A percentile compares a stretch with the other conserved stretches of the same genome.
These are phyloP conservation scores for Globisporangium uncinulatum DNA, from an alignment of 352 stramenopile species.

Conservation along the genomic window DNA sequence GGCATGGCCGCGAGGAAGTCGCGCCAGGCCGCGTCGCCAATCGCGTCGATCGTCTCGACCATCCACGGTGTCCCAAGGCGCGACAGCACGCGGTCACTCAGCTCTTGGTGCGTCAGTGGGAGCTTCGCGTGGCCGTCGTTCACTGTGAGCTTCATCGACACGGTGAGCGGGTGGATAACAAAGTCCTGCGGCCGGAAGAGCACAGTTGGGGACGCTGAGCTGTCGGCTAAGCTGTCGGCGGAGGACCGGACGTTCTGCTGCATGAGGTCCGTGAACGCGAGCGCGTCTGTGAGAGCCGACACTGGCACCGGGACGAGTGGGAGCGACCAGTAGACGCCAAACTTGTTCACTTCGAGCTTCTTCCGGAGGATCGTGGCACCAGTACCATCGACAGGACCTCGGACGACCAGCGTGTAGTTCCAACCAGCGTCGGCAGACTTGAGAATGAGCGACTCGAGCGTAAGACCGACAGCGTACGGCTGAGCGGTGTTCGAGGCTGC, in stretches of 20 bases:
- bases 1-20: slow-evolving; percentile 74
- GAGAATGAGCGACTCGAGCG: slow-evolving; percentile 73
- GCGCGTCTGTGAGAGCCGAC: slow-evolving; percentile 38
- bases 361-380: slow-evolving; percentile 55
- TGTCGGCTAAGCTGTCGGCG: slow-evolving; percentile 2
- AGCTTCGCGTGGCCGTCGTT: slow-evolving; percentile 78
- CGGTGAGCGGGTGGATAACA: slow-evolving; percentile 62
- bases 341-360: slow-evolving; percentile 78
- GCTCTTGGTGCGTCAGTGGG: slow-evolving; percentile 69
- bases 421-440: slow-evolving; percentile 76
- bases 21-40: slow-evolving; percentile 58
- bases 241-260: slow-evolving; percentile 50
- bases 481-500: slow-evolving; percentile 30
- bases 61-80: slow-evolving; percentile 75
- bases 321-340: slow-evolving; percentile 77
- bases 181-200: slow-evolving; percentile 57
- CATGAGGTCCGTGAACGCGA: slow-evolving; percentile 65
- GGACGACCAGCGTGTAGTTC: slow-evolving; percentile 82
- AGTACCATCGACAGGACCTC: slow-evolving; percentile 14
- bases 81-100: slow-evolving; percentile 64
- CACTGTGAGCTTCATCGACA: slow-evolving; percentile 76
- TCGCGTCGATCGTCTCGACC: slow-evolving; percentile 66
- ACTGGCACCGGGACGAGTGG: slow-evolving; percentile 37
- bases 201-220: slow-evolving; percentile 14
- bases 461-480: slow-evolving; percentile 63